Evolutionary conservation across 2,329 filamentous ascomycete species (phyloP), one percentile per base, ranked within the genome.

Genomic region (Pseudogymnoascus sp.): DNA sequence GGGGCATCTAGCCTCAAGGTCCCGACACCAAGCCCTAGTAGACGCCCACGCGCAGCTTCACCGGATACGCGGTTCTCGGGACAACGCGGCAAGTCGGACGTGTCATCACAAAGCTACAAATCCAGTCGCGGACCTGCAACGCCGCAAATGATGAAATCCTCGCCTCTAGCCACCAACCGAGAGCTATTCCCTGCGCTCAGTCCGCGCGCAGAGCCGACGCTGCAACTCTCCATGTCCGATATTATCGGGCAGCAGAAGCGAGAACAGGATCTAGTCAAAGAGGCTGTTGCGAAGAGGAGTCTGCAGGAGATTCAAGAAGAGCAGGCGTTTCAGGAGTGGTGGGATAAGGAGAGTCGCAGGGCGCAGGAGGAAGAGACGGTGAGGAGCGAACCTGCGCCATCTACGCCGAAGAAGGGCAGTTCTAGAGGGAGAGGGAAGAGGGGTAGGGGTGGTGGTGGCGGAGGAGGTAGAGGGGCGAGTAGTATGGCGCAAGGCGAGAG

Each of bases 311-410:
- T 99, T 65, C 95, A 99, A 74, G 87, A 95, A 68, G 95, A 99
- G 76, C 95, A 99, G 73, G 91, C 91, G 61, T 99, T 99, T 73
- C 91, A 97, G 73, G 87, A 96, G 73, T 96, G 93, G 92, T 96
- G 92, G 92, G 91, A 96, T 68, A 87, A 89, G 66, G 93, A 96
- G 75, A 91, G 87, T 70, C 82, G 82, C 65, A 82, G 89, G 28
- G 84, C 88, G 38, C 87, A 88, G 67, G 84, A 88, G 68, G 70
- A 73, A 63, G 69, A 71, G 57, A 72, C 19, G 1, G 42, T 23
- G 11, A 35, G 72, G 62, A 69, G 50, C 17, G 50, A 57, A 15
- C 50, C 69, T 38, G 64, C 65, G 10, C 33, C 13, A 4, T 26
- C 26, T 61, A 38, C 35, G 10, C n/a, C 50, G 26, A 57, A 57